Base-by-base conservation (phyloP, 2,329 filamentous ascomycete species). In the Diplocarpon mali region DNA sequence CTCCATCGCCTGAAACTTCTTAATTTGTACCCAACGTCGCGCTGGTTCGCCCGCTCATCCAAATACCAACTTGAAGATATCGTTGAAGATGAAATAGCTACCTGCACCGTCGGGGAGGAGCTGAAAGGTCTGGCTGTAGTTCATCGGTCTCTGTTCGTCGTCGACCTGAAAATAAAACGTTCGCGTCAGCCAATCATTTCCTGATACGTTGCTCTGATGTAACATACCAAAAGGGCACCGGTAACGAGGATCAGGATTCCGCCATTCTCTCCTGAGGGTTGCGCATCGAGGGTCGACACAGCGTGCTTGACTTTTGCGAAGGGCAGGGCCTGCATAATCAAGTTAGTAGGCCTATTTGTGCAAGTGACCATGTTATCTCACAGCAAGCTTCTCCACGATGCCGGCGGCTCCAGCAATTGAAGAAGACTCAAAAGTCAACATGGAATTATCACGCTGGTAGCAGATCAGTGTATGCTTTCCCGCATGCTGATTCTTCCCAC, bases 1-100 rank as follows among this genome's bases (percentile, higher is more conserved):
- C 40, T 49, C 43, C 34, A 24, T 42, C 31, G 30, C 36, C 38
- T 20, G 35, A 40, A 14, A 15, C 34, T 35, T 14, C n/a, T 30
- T 40, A 44, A 47, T 28, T 51, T 52, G 42, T 54, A 54, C 48
- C 52, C 49, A 56, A 53, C 35, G 10, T 28, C 14, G 30, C 37
- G 15, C n/a, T 40, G 17, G 35, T 34, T 36, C n/a, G 8, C 16
- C 35, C 16, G 12, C 35, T 52, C 42, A 59, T 49, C 56, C 72
- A 67, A 85, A 90, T 57, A 95, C 76, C 51, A 96, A 77, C 69
- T 85, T 85, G 80, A 96, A 96, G 64, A 96, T 69, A 66, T 96
- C 90, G 73, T 96, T 95, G 71, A 81, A 82, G 63, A 96, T 84
- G 65, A 78, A 95, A 72, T 83, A 95, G 67, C 73, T 79, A 57